Percentiles rank a stretch among this genome's conserved stretches.
These are phyloP conservation scores for Huiozyma sinensis DNA, from an alignment of 805 yeast species.

Conservation along the genomic window DNA sequence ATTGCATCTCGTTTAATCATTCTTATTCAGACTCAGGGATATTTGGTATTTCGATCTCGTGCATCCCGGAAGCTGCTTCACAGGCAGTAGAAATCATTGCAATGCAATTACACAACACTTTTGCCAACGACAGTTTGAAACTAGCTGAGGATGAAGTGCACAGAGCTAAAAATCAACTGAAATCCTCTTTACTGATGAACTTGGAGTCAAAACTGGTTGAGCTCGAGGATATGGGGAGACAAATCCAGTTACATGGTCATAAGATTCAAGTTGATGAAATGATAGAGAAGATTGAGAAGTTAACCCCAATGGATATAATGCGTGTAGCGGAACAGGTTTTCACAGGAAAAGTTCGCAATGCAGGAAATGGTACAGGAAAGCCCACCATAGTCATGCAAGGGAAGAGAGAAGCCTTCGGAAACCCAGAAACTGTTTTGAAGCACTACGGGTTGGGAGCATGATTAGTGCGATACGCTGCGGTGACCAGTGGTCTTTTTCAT, in stretches of 20 bases:
- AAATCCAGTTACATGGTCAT: slow-evolving; percentile 73
- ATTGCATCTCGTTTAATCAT: slow-evolving; percentile 80
- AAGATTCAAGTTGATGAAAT: slow-evolving; percentile 70
- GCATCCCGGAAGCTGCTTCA: slow-evolving; percentile 78
- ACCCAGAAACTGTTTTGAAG: slow-evolving; percentile 53
- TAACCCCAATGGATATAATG: slow-evolving; percentile 58
- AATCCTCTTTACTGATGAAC: slow-evolving; percentile 82
- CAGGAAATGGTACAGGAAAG: slow-evolving; percentile 42
- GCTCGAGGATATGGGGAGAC: slow-evolving; percentile 91
- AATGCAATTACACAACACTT: slow-evolving; percentile 44
- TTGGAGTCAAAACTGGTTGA: slow-evolving; percentile 89
- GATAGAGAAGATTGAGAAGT: slow-evolving; percentile 61
- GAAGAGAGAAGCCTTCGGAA: slow-evolving; percentile 75
- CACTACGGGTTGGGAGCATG: slow-evolving; percentile 66
- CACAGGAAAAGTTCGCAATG: slow-evolving; percentile 46
- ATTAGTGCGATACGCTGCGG: neutral
- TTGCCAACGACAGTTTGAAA: slow-evolving; percentile 47
- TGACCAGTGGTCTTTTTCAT: neutral
- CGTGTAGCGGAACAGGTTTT: slow-evolving; percentile 67
- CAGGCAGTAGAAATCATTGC: slow-evolving; percentile 73
- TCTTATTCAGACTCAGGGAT: slow-evolving; percentile 84
- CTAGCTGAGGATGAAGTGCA: slow-evolving; percentile 62
- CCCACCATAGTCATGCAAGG: slow-evolving; percentile 93
- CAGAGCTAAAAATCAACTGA: slow-evolving; percentile 87
- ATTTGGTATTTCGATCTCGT: slow-evolving; percentile 78